Conservation (phyloP, 1,139 yeast species). For the Blastobotrys aristatus region DNA sequence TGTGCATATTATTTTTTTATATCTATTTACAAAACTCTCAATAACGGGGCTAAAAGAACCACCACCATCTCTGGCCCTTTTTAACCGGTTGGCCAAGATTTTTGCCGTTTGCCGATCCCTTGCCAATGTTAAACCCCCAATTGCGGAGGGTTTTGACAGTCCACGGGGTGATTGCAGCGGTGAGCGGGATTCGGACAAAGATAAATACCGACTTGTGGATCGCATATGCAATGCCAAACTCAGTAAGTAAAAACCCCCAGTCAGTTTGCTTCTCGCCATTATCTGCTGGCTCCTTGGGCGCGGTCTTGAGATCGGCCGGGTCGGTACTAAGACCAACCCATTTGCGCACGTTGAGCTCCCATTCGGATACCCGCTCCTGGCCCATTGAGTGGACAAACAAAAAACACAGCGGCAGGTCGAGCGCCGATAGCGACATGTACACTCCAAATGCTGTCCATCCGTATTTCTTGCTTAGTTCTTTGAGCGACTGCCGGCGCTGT, state of each 20-base stretch:
- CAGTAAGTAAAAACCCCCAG: slow-evolving; percentile 50
- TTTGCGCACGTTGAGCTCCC: slow-evolving; percentile 57
- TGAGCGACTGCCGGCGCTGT: slow-evolving; percentile 35
- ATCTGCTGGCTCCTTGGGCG: slow-evolving; percentile 15
- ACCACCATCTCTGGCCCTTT: slow-evolving; percentile 55
- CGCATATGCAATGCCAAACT: slow-evolving; percentile 87
- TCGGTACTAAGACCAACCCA: slow-evolving; percentile 29
- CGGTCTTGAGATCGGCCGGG: slow-evolving; percentile 27
- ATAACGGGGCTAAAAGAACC: slow-evolving; percentile 43
- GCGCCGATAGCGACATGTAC: slow-evolving; percentile 59
- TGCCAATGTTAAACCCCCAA: slow-evolving; percentile 80
- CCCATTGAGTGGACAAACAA: slow-evolving; percentile 81
- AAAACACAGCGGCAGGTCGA: slow-evolving; percentile 84
- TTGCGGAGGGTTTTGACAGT: slow-evolving; percentile 59
- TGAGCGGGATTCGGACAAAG: slow-evolving; percentile 76
- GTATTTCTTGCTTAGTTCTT: slow-evolving; percentile 72
- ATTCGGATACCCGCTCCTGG: slow-evolving; percentile 65
- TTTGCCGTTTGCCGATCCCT: slow-evolving; percentile 28
- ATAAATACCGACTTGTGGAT: slow-evolving; percentile 77
- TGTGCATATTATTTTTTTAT: too few relatives aligned
- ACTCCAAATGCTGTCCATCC: slow-evolving; percentile 91
- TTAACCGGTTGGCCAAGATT: slow-evolving; percentile 53
- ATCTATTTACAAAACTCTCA: not conserved
- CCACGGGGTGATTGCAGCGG: slow-evolving; percentile 89
- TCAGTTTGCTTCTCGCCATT: slow-evolving; percentile 15